Base-by-base conservation (phyloP, 176 grass and related monocot genomes). In the Lolium multiflorum region DNA sequence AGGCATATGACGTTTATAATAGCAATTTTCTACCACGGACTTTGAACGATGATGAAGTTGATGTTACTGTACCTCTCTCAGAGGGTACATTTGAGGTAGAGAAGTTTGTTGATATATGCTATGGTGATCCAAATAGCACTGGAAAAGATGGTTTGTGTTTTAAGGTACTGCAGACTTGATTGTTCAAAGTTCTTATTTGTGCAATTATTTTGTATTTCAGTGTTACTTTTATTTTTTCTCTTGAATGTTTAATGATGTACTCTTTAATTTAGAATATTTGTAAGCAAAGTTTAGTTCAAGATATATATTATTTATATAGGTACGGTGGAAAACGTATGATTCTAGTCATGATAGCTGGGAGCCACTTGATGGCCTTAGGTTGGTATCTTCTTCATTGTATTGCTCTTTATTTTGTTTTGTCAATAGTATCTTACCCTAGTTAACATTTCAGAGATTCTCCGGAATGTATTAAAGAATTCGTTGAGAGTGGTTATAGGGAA, bases 261-360 rank as follows among this genome's bases (percentile, higher is more conserved):
- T 75, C 12, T 17, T 84, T 48, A 52, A 62, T 22, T 75, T 63
- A 12, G 59, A 76, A 63, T 16, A 62, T 31, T 4, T 39, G 65
- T 39, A 69, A 39, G 20, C 11, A 5, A 9, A 20, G 8, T 39
- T 24, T 77, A 21, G 17, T 41, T 77, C 6, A 73, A 47, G 21
- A 20, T 60, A 60, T 9, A 41, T 60, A 26, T 74, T 71, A 48
- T 54, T 24, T 69, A 26, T 61, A 65, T 55, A 94, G 91, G 94
- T 96, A 31, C 86, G 78, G 11, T 91, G 94, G 91, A 93, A 96
- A 81, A 82, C 87, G 9, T 96, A 96, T 68, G 81, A 85, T 56
- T 16, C 82, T 20, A 82, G 64, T 54, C n/a, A 96, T 37, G 94
- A 96, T 67, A 83, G 89, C 5, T 54, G 51, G 91, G 91, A 96